phyloP scores from a whole-genome alignment of 345 rosid species.

The Rhodomyrtus tomentosa region DNA sequence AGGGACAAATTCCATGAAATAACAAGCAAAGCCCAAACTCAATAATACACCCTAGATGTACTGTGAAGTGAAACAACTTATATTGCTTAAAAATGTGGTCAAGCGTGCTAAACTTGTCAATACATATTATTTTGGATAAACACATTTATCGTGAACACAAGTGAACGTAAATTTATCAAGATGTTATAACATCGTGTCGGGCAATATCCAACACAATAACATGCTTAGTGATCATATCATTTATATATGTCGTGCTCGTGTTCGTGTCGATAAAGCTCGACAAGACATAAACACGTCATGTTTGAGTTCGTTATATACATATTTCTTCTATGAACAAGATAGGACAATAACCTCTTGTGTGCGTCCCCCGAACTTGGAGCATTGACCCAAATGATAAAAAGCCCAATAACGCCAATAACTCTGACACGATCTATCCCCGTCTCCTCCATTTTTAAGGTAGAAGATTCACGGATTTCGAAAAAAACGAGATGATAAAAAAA shows the following conservation, averaged over 20 bases:
- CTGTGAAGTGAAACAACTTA: neutral
- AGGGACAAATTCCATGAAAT: neutral
- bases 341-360: neutral
- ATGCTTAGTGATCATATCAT: neutral
- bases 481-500: too few species aligned
- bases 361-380: neutral
- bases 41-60: neutral
- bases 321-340: neutral
- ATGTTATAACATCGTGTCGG: neutral
- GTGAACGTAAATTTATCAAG: accelerated
- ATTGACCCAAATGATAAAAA: neutral
- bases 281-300: neutral
- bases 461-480: too few species aligned
- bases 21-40: neutral
- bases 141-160: neutral
- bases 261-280: neutral
- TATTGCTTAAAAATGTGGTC: neutral
- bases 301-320: neutral
- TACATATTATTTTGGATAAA: neutral
- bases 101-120: neutral
- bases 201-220: neutral
- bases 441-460: too few species aligned
- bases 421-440: too few species aligned
- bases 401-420: neutral
- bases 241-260: neutral